Conservation (phyloP, 495 filamentous ascomycete genomes). For the Xylaria intraflava region DNA sequence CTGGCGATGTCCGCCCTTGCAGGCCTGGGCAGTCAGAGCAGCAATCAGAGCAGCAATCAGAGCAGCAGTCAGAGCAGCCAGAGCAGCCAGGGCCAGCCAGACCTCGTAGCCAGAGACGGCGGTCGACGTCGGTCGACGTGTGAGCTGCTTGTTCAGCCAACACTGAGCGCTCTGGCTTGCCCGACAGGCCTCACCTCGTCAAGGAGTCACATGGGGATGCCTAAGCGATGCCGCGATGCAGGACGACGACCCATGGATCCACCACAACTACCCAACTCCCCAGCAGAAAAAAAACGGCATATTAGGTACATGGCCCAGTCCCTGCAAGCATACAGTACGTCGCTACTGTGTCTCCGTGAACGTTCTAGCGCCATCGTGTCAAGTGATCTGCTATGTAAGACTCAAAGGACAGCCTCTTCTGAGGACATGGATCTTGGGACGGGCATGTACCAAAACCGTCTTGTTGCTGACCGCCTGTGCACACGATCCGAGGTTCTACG, state of each 20-base stretch:
- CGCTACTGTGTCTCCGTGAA: background rate
- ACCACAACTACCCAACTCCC: too few species aligned
- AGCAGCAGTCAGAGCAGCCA: too few species aligned
- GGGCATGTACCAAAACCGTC: background rate
- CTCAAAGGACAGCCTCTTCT: background rate
- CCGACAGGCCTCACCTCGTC: background rate
- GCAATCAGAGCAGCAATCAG: too few species aligned
- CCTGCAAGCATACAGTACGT: background rate
- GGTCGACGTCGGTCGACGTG: background rate
- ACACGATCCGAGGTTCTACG: background rate
- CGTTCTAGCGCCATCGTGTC: constrained; percentile 8
- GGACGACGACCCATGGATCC: background rate
- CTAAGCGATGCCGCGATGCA: background rate
- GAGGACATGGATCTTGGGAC: background rate
- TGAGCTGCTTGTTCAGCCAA: background rate
- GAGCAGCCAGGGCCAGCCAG: too few species aligned
- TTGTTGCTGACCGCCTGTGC: background rate
- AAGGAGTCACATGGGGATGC: background rate
- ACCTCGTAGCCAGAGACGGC: too few species aligned
- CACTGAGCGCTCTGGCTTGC: background rate
- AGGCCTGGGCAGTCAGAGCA: too few species aligned
- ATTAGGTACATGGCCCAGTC: background rate
- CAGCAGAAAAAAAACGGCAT: too few species aligned
- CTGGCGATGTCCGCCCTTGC: background rate
- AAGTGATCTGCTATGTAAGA: background rate